These are phyloP conservation scores for Discostella stelligera DNA, from an alignment of 352 stramenopile species.

Conservation along the genomic window DNA sequence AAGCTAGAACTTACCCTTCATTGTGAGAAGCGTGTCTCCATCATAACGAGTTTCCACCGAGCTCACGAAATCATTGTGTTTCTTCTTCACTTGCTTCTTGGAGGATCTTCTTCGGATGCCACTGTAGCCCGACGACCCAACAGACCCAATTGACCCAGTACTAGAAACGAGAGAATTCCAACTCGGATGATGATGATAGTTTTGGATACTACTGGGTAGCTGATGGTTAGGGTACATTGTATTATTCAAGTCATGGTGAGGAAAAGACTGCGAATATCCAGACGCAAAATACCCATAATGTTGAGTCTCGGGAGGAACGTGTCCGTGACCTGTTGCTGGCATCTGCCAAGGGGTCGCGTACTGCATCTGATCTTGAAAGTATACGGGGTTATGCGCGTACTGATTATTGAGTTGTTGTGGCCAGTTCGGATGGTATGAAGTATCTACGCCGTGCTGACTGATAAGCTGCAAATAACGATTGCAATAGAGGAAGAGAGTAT, in stretches of 20 bases:
- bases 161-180: not conserved
- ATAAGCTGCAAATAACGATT: constrained; percentile 2
- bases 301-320: not conserved
- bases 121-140: not conserved
- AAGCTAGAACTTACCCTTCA: constrained; percentile 8
- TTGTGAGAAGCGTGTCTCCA: constrained; percentile 3
- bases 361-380: constrained; percentile 4
- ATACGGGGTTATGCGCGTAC: constrained; percentile 10
- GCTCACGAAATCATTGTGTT: not conserved
- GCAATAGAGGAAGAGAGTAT: too few species aligned
- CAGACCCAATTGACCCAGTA: not conserved
- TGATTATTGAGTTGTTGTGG: not conserved
- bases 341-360: constrained; percentile 4
- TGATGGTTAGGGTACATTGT: not conserved
- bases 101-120: not conserved
- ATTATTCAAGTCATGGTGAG: not conserved
- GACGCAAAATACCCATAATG: constrained; percentile 3
- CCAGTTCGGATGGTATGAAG: not conserved
- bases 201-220: not conserved
- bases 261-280: not conserved
- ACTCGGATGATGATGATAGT: constrained; percentile 6
- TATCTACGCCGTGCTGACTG: not conserved
- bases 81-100: not conserved
- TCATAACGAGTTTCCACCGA: not conserved
- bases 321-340: not conserved